A percentile compares a stretch with the other conserved stretches of the same genome.
Evolutionary conservation across 306 rosid genomes (phyloP).

Genomic region (Castanea sativa): DNA sequence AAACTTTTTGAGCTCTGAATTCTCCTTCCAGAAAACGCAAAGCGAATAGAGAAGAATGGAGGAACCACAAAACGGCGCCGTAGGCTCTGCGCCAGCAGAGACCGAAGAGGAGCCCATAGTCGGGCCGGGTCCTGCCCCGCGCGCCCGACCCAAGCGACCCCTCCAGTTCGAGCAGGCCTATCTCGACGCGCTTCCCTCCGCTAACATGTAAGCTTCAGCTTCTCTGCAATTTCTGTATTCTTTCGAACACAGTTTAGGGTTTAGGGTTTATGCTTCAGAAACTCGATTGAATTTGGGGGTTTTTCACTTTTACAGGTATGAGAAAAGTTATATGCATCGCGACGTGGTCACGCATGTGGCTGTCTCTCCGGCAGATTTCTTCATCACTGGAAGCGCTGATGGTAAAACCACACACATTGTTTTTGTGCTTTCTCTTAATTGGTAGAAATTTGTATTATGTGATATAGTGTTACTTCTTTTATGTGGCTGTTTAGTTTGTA

Average conservation of each 20-base stretch:
- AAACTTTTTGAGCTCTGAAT: too few relatives aligned
- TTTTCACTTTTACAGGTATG: constrained; percentile 56
- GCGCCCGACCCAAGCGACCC: constrained; percentile 78
- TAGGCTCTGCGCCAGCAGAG: constrained; percentile 18
- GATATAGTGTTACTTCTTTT: background rate
- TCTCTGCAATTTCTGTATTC: background rate
- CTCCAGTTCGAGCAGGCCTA: constrained; percentile 96
- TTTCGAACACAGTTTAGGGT: background rate
- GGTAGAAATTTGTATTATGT: background rate
- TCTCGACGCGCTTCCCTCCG: constrained; percentile 86
- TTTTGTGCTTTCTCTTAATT: background rate
- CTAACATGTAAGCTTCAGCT: constrained; percentile 55
- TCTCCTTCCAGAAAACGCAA: too few relatives aligned
- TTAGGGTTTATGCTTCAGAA: background rate
- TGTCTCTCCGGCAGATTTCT: constrained; percentile 82
- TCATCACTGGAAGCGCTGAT: constrained; percentile 89
- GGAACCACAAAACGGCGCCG: constrained; percentile 31
- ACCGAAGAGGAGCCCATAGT: constrained; percentile 46
- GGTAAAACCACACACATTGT: constrained; percentile 37
- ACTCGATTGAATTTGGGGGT: background rate
- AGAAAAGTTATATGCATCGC: constrained; percentile 96
- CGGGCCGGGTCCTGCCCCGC: constrained; percentile 91
- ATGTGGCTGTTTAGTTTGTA: background rate
- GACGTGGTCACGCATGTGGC: constrained; percentile 96
- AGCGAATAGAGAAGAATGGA: background rate